Evolutionary conservation across 2,329 filamentous ascomycete genomes (phyloP), one percentile per base, ranked within the genome.

Genomic region (Paecilomyces fulvus): DNA sequence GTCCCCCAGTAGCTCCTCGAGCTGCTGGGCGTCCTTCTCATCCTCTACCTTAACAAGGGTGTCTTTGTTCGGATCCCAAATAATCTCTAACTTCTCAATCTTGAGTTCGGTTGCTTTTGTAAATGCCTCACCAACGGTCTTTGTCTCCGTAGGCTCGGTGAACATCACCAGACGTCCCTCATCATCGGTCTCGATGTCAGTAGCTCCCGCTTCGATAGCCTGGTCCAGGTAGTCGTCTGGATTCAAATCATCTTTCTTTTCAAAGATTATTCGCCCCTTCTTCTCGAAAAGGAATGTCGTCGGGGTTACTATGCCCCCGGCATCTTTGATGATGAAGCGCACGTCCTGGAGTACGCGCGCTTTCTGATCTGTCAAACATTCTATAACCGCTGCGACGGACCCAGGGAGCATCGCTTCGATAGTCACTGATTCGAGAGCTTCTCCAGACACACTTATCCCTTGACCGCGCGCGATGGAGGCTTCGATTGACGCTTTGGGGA

Each of bases 381-480:
- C 91, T 67, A 96, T 82, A 10, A 97, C 85, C 5, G 92, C 78
- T 10, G 89, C 90, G 14, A 87, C 77, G 2, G 81, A 84, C 2
- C 86, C 83, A 1, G 89, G 88, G 59, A 95, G 75, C 62, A 96
- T 88, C 25, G 85, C 86, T 77, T 97, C 92, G 53, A 95, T 80
- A 0, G 85, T 88, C 53, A 94, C 72, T 31, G 77, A 78, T 69
- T 96, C 92, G n/a, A 97, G 83, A 12, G 84, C 80, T 14, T 83
- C 82, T 54, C 94, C 94, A 4, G 82, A 82, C 1, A 84, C 75
- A 23, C 91, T 92, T 61, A 87, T 82, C 48, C 94, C 92, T 70
- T 96, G 92, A 1, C 94, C 94, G 51, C 91, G 86, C 12, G 90
- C 89, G 62, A 99, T 86, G 55, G 94, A 91, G 12, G 80, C 80